These are phyloP conservation scores for Coemansia sp. DNA, from an alignment of 192 early-diverging fungal species.

Conservation along the genomic window DNA sequence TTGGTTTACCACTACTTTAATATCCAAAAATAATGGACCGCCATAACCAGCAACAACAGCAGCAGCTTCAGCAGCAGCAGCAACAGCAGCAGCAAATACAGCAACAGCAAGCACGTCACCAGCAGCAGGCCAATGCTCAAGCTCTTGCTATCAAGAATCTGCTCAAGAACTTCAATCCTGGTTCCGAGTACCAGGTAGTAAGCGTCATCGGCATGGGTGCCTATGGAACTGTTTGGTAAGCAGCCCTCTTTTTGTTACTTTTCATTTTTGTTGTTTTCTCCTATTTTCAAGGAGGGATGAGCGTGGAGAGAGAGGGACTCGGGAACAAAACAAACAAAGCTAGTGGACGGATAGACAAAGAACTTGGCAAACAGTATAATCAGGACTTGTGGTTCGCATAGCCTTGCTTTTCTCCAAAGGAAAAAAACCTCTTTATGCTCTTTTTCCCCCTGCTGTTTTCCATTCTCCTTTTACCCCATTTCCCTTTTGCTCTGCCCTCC, in stretches of 20 bases:
- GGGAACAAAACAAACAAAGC: neutral
- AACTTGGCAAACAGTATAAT: neutral
- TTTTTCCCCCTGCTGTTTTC: neutral
- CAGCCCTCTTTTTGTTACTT: conserved; percentile 9
- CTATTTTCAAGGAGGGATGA: neutral
- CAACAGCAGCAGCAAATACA: conserved; percentile 30
- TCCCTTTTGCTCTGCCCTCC: neutral
- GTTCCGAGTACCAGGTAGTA: conserved; percentile 78
- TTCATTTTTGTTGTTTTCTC: too few species aligned
- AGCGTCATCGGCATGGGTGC: conserved; percentile 91
- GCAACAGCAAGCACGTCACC: conserved; percentile 46
- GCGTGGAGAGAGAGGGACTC: neutral
- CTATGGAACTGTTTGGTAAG: conserved; percentile 92
- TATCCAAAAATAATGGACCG: conserved; percentile 29
- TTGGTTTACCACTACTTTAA: neutral
- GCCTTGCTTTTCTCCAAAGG: neutral
- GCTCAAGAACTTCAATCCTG: conserved; percentile 70
- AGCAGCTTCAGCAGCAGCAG: conserved; percentile 11
- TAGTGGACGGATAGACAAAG: neutral
- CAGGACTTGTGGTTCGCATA: neutral
- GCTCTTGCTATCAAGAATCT: conserved; percentile 51
- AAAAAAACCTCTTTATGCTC: neutral
- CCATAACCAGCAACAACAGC: conserved; percentile 36
- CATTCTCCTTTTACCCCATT: neutral
- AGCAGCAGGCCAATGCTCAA: conserved; percentile 46